Percentiles rank a stretch among this genome's conserved stretches.
phyloP scores from a whole-genome alignment of 106 monocot species.

The Phalaenopsis aphrodite region DNA sequence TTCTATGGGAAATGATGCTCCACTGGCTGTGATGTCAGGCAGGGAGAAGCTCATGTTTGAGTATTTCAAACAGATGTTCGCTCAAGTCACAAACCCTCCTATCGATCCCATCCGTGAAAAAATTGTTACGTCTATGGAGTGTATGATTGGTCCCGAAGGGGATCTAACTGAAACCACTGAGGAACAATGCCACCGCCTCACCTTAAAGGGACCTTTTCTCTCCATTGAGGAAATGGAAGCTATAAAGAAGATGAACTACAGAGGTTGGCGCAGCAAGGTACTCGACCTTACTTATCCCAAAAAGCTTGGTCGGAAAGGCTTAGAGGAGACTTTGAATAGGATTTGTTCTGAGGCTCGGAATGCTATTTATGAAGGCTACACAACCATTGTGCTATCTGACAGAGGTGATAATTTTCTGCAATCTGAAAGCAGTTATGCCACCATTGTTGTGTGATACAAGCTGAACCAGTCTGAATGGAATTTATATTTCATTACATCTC shows the following conservation, averaged over 20 bases:
- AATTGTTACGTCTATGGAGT: slow-evolving; percentile 98
- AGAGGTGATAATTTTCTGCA: slow-evolving; percentile 56
- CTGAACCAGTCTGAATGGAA: not conserved
- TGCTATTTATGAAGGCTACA: slow-evolving; percentile 88
- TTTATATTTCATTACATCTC: not conserved
- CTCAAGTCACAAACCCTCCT: slow-evolving; percentile 97
- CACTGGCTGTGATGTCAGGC: slow-evolving; percentile 95
- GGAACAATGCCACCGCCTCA: slow-evolving; percentile 77
- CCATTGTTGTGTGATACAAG: not conserved
- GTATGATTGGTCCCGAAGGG: slow-evolving; percentile 99
- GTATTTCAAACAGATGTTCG: slow-evolving; percentile 99
- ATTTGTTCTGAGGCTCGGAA: slow-evolving; percentile 77
- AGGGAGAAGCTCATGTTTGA: slow-evolving; percentile 87
- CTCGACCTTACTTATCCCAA: slow-evolving; percentile 83
- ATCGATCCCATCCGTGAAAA: slow-evolving; percentile 98
- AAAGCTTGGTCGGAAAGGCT: slow-evolving; percentile 64
- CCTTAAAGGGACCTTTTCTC: slow-evolving; percentile 71
- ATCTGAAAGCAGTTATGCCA: not conserved
- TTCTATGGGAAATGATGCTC: slow-evolving; percentile 99
- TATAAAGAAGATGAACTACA: slow-evolving; percentile 87
- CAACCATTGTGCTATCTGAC: slow-evolving; percentile 78
- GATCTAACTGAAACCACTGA: slow-evolving; percentile 98
- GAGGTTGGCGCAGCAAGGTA: slow-evolving; percentile 87
- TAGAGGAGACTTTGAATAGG: slow-evolving; percentile 80
- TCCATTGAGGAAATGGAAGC: slow-evolving; percentile 94